Evolutionary conservation across 179 eudicot species (phyloP).

Genomic region (Silene noctiflora): DNA sequence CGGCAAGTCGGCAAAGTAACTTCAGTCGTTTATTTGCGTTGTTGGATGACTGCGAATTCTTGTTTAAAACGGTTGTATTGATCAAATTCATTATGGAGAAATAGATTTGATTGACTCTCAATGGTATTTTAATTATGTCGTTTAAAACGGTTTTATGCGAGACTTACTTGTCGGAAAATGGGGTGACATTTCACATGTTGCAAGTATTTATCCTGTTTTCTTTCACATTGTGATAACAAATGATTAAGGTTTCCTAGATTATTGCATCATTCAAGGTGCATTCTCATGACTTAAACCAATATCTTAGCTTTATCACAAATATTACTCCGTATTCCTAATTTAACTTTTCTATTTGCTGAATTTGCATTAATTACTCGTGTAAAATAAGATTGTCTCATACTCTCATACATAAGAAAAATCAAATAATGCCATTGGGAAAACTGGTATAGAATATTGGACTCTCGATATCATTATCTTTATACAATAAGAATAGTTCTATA

Average conservation of each 20-base stretch:
- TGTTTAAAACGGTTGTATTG: not conserved
- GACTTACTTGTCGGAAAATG: slow-evolving; percentile 3
- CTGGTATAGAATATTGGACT: too few species aligned
- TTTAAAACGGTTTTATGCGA: too few species aligned
- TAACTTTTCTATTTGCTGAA: too few species aligned
- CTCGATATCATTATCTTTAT: too few species aligned
- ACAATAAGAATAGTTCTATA: too few species aligned
- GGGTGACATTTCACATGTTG: slow-evolving; percentile 22
- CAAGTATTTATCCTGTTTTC: slow-evolving; percentile 12
- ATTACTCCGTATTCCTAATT: too few species aligned
- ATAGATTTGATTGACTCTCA: too few species aligned
- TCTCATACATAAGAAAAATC: too few species aligned
- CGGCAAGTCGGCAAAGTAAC: not conserved
- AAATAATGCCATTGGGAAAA: too few species aligned
- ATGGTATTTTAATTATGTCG: not conserved
- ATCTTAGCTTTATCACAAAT: slow-evolving; percentile 9
- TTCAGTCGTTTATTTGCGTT: not conserved
- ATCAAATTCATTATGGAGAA: too few species aligned
- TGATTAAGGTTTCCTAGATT: slow-evolving; percentile 6
- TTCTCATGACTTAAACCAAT: slow-evolving; percentile 3
- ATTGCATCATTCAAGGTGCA: slow-evolving; percentile 29
- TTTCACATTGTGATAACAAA: not conserved
- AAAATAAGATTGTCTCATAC: too few species aligned
- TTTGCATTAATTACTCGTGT: too few species aligned
- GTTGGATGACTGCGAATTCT: not conserved